These are phyloP conservation scores for Sphagnurus paluster DNA, from an alignment of 1,284 basidiomycete genomes.

Conservation along the genomic window DNA sequence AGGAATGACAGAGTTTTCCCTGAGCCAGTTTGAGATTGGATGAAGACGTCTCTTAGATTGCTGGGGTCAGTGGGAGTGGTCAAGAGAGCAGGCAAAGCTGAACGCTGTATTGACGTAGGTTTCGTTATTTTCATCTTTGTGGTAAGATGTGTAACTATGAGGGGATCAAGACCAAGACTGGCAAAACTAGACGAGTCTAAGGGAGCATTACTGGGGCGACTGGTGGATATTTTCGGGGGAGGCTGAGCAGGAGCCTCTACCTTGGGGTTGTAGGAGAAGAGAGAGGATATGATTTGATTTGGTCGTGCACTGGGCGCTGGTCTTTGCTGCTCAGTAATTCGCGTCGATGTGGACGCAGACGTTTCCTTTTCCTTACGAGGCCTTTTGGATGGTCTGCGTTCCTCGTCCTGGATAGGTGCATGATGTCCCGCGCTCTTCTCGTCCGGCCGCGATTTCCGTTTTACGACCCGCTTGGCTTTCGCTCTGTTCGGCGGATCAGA, in stretches of 20 bases:
- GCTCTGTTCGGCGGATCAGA: slow-evolving; percentile 41
- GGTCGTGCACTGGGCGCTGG: slow-evolving; percentile 34
- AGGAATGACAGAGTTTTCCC: slow-evolving; percentile 97
- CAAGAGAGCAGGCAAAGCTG: slow-evolving; percentile 76
- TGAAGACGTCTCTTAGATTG: slow-evolving; percentile 78
- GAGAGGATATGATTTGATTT: slow-evolving; percentile 84
- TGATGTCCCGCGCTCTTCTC: slow-evolving; percentile 25
- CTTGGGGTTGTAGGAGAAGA: slow-evolving; percentile 85
- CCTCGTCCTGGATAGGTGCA: slow-evolving; percentile 19
- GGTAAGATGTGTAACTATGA: slow-evolving; percentile 79
- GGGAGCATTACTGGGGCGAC: slow-evolving; percentile 83
- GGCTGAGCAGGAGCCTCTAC: slow-evolving; percentile 43
- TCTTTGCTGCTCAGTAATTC: slow-evolving; percentile 19
- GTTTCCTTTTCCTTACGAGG: slow-evolving; percentile 46
- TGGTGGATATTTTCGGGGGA: slow-evolving; percentile 25
- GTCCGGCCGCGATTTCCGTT: slow-evolving; percentile 53
- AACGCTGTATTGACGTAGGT: slow-evolving; percentile 91
- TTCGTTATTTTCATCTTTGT: slow-evolving; percentile 82
- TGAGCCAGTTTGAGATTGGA: slow-evolving; percentile 97
- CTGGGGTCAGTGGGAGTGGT: slow-evolving; percentile 39
- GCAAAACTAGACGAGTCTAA: slow-evolving; percentile 75
- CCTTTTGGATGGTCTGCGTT: slow-evolving; percentile 46
- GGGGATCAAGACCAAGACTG: slow-evolving; percentile 78
- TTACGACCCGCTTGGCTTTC: slow-evolving; percentile 68
- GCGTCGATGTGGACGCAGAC: slow-evolving; percentile 15